Evolutionary conservation across 2,329 filamentous ascomycete genomes (phyloP).

Genomic region (Aureobasidium mangrovei): DNA sequence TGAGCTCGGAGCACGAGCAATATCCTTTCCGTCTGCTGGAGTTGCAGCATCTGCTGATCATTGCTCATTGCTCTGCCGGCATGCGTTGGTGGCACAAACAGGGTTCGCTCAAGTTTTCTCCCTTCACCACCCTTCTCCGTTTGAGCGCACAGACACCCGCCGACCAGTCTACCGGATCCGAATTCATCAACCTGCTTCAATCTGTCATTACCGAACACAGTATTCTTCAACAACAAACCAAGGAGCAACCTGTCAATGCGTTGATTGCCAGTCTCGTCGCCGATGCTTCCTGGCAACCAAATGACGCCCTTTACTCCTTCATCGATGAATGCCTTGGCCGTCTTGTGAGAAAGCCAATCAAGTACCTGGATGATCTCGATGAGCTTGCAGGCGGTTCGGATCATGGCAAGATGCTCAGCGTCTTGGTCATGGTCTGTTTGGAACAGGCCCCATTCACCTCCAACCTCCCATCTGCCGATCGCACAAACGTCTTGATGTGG

Average conservation of each 20-base stretch:
- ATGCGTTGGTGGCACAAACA: slow-evolving; percentile 86
- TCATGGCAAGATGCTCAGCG: slow-evolving; percentile 40
- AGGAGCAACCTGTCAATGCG: slow-evolving; percentile 32
- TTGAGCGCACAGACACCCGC: slow-evolving; percentile 37
- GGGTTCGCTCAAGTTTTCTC: slow-evolving; percentile 53
- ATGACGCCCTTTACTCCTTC: slow-evolving; percentile 52
- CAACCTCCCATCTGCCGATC: slow-evolving; percentile 20
- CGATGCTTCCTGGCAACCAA: slow-evolving; percentile 11
- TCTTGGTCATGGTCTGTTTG: slow-evolving; percentile 58
- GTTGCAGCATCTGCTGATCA: slow-evolving; percentile 69
- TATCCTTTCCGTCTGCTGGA: slow-evolving; percentile 57
- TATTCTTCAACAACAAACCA: slow-evolving; percentile 47
- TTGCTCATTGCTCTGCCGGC: slow-evolving; percentile 69
- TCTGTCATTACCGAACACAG: slow-evolving; percentile 57
- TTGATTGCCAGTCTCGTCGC: slow-evolving; percentile 37
- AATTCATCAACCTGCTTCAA: slow-evolving; percentile 41
- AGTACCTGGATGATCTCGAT: slow-evolving; percentile 66
- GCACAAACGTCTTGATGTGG: slow-evolving; percentile 14
- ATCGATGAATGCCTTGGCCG: slow-evolving; percentile 76
- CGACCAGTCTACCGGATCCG: slow-evolving; percentile 31
- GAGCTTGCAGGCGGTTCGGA: slow-evolving; percentile 32
- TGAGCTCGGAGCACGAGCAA: slow-evolving; percentile 27
- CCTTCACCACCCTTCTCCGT: slow-evolving; percentile 62
- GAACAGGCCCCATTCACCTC: slow-evolving; percentile 73
- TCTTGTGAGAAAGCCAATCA: slow-evolving; percentile 67